Evolutionary conservation across 306 rosid species (phyloP).

Genomic region (Delonix regia): DNA sequence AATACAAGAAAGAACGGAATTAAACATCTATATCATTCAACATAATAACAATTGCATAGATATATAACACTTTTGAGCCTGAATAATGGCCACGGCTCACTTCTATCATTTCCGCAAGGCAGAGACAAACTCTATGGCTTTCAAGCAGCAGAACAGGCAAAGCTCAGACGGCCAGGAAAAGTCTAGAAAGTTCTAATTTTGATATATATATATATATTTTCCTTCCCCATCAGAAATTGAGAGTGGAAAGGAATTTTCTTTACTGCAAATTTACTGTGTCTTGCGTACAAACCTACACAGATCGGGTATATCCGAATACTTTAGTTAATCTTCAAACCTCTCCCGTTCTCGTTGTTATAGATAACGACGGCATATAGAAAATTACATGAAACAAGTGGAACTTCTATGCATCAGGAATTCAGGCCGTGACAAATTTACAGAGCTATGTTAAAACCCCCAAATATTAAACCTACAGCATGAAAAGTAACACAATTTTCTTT

Average conservation of each 20-base stretch:
- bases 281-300: constrained; percentile 34
- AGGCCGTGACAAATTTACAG: background rate
- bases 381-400: background rate
- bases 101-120: background rate
- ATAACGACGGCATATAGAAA: background rate
- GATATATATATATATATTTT: constrained; percentile 12
- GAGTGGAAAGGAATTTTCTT: constrained; percentile 1
- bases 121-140: background rate
- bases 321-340: constrained; percentile 9
- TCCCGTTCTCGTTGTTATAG: background rate
- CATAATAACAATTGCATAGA: constrained; percentile 3
- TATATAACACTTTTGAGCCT: background rate
- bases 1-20: constrained; percentile 26
- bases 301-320: constrained; percentile 36
- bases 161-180: background rate
- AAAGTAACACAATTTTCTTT: background rate
- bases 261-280: constrained; percentile 18
- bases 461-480: background rate
- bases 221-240: background rate
- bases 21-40: background rate
- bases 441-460: background rate
- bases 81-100: background rate
- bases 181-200: constrained; percentile 31
- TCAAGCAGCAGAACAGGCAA: background rate
- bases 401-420: background rate